A percentile compares a stretch with the other conserved stretches of the same genome.
Conservation (phyloP, 139 green algal species). For the Dunaliella sp. region DNA sequence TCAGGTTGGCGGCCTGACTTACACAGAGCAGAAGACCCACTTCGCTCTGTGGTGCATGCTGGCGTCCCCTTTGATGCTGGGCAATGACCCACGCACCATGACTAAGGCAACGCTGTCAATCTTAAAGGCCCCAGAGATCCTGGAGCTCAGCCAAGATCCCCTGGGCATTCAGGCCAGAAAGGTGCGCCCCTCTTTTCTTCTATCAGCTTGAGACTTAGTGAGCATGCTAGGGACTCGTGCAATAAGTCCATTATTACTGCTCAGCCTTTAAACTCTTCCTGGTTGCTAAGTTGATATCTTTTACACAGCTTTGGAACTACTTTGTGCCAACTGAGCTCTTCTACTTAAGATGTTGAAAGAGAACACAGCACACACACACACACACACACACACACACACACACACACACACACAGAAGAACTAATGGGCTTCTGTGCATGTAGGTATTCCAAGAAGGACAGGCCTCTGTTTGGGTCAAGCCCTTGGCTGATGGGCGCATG, state of each 20-base stretch:
- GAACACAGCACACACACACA: too few species aligned
- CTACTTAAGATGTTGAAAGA: too few species aligned
- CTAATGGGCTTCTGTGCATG: too few species aligned
- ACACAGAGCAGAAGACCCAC: constrained; percentile 50
- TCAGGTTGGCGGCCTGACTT: constrained; percentile 49
- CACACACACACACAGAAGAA: too few species aligned
- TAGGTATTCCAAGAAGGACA: constrained; percentile 2
- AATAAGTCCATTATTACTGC: too few species aligned
- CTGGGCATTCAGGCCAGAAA: constrained; percentile 37
- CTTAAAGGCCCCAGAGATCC: constrained; percentile 14
- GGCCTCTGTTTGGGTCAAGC: constrained; percentile 43
- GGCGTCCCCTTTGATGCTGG: constrained; percentile 52
- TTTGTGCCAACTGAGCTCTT: too few species aligned
- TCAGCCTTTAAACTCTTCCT: neutral
- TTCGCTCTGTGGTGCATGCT: constrained; percentile 57
- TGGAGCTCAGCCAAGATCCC: constrained; percentile 46
- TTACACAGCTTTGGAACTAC: too few species aligned
- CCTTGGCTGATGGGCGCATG: constrained; percentile 28
- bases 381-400: too few species aligned
- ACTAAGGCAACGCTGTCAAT: constrained; percentile 41
- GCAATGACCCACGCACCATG: constrained; percentile 50
- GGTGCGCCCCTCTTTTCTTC: too few species aligned
- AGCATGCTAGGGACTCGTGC: too few species aligned
- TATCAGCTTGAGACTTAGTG: too few species aligned
- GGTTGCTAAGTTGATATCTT: neutral